Percentiles rank a stretch among this genome's conserved stretches.
Conservation (phyloP, 2,329 filamentous ascomycete species). For the Pyrenophora seminiperda region DNA sequence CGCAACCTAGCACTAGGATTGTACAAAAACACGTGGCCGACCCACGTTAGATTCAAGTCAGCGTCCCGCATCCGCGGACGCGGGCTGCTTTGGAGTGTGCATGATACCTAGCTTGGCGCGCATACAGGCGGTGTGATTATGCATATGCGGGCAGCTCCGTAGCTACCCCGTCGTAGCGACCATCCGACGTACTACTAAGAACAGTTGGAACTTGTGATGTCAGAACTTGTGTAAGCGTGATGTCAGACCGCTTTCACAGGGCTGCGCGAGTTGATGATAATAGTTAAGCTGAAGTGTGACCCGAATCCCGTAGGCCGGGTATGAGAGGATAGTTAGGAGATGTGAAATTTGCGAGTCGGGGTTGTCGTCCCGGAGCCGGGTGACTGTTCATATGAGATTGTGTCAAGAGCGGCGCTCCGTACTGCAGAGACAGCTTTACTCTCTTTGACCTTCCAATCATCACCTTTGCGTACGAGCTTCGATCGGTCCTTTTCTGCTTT, state of each 20-base stretch:
- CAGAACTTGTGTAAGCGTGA: background rate
- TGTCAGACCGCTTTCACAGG: constrained; percentile 3
- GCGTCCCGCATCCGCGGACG: constrained; percentile 32
- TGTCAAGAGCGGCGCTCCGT: constrained; percentile 38
- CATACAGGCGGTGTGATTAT: constrained; percentile 38
- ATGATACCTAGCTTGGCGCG: constrained; percentile 18
- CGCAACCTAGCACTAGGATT: constrained; percentile 3
- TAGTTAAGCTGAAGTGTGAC: no score
- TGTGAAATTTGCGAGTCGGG: constrained; percentile 1
- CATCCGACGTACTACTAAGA: background rate
- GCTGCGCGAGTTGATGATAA: background rate
- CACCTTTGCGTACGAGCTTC: constrained; percentile 45
- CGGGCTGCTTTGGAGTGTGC: constrained; percentile 10
- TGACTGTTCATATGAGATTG: constrained; percentile 20
- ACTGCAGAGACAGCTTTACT: constrained; percentile 52
- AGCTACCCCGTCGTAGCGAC: constrained; percentile 1
- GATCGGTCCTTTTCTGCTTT: constrained; percentile 44
- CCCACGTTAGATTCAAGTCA: constrained; percentile 15
- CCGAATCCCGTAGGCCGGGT: no score
- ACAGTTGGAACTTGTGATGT: background rate
- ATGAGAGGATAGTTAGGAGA: no score
- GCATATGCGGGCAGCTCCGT: constrained; percentile 28
- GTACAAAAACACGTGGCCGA: constrained; percentile 20
- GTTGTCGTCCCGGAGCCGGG: constrained; percentile 18
- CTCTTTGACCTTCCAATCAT: constrained; percentile 51